Evolutionary conservation across 148 eudicot genomes (phyloP), one percentile per base, ranked within the genome.

Genomic region (Dysphania ambrosioides): DNA sequence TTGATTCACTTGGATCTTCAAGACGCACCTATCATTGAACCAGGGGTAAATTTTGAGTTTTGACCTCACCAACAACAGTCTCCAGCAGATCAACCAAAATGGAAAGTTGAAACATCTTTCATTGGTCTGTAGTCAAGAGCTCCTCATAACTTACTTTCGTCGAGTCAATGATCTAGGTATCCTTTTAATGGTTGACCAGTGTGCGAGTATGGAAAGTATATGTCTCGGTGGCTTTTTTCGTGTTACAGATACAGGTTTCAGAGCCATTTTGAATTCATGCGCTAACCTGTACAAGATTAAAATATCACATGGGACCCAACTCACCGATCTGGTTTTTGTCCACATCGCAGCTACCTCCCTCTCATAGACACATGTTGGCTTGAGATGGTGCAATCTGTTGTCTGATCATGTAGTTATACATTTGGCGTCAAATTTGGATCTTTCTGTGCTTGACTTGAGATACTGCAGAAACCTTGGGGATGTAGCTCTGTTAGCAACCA

Each of bases 141-240:
- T 81, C 72, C 85, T 87, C 42, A 78, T 84, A 32, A 83, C 92
- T 38, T 88, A 79, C 83, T 95, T 92, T 68, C 92, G 84, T 68
- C 85, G 98, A 70, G 92, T 95, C 61, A 95, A 92, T 79, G 98
- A 95, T 80, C 93, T 92, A 0, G 97, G 97, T 21, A 79, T 95
- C 79, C 96, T 95, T 40, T 67, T 95, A 41, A 90, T 95, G 98
- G 93, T 97, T 57, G 96, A 95, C 63, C 86, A 85, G 78, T 92
- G 96, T 75, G 83, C 89, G 18, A 83, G 82, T 72, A 84, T 95
- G 83, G 98, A 92, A 82, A 95, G 98, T 78, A 92, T 95, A 26
- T 87, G 79, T 80, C 97, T 95, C 27, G 98, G 97, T 63, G 98
- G 98, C 68, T 95, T 95, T 80, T 92, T 90, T 41, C 96, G 91